Base-by-base conservation (phyloP, 2,329 filamentous ascomycete genomes). In the Ascocoryne sarcoides region DNA sequence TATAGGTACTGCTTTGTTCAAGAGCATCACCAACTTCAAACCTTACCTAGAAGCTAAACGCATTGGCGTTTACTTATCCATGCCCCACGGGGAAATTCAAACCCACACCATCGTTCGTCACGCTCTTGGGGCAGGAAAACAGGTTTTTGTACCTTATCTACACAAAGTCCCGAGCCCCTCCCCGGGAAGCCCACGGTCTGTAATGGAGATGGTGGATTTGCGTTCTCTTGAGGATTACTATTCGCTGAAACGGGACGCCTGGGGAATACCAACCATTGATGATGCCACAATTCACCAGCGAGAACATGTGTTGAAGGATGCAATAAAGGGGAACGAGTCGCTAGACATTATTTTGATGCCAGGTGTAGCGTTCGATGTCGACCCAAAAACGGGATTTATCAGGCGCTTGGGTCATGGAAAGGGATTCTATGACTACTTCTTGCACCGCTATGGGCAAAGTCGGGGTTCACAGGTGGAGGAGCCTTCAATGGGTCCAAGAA, bases 191-290 rank as follows among this genome's bases (percentile, higher is more conserved):
- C 65, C 67, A 41, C 74, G 77, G 4, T 84, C 84, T 12, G 73
- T 92, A 39, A 98, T 98, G 92, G 88, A 95, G 57, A 96, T 98
- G 92, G 76, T 98, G 16, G 79, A 79, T 47, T 68, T 98, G 30
- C 67, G 71, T 42, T 81, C 79, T 18, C 61, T 86, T 37, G 65
- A 75, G 19, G 92, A 98, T 60, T 95, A 89, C 60, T 76, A 87
- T 48, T 75, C 75, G 17, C 68, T 96, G 44, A 65, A 79, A 55
- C 72, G 73, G 30, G 92, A 98, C 62, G 78, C 74, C 59, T 98
- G 92, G 92, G 89, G 88, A 8, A 98, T 98, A 49, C 92, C 92
- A n/a, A 90, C 84, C 21, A 75, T 94, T 43, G 71, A 77, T 45
- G 66, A 71, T 36, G 68, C 73, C 15, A 83, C 82, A 2, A 70